Percentiles rank a stretch among this genome's conserved stretches.
phyloP scores from a whole-genome alignment of 768 basidiomycete genomes.

The Chalciporus sphaerocephalus region DNA sequence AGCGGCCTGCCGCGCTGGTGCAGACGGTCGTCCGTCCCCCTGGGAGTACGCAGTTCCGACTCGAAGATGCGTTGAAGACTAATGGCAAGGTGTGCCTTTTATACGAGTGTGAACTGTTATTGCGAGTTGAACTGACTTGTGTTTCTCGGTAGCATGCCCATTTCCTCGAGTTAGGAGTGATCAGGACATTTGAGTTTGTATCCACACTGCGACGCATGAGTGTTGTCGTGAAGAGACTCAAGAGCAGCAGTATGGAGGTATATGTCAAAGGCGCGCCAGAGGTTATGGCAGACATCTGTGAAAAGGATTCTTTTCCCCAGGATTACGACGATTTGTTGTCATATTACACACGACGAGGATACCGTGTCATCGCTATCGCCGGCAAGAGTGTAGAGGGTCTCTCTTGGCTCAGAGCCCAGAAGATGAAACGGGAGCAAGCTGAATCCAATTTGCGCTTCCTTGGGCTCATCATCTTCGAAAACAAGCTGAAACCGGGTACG shows the following conservation, averaged over 20 bases:
- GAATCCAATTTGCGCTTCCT: slow-evolving; percentile 88
- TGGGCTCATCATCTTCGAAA: slow-evolving; percentile 96
- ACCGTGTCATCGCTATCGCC: slow-evolving; percentile 96
- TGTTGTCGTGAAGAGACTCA: slow-evolving; percentile 93
- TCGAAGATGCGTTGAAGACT: slow-evolving; percentile 91
- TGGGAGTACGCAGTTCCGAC: slow-evolving; percentile 81
- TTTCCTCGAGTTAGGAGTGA: slow-evolving; percentile 95
- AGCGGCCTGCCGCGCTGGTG: slow-evolving; percentile 81
- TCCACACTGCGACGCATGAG: slow-evolving; percentile 94
- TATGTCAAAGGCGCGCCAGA: slow-evolving; percentile 99
- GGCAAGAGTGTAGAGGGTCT: slow-evolving; percentile 92
- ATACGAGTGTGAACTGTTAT: background rate
- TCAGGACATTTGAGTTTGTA: slow-evolving; percentile 94
- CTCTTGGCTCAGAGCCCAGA: slow-evolving; percentile 96
- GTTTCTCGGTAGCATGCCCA: slow-evolving; percentile 70
- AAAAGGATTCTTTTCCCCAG: slow-evolving; percentile 84
- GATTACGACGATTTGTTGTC: slow-evolving; percentile 96
- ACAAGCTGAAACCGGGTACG: slow-evolving; percentile 92
- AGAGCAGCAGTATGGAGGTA: slow-evolving; percentile 92
- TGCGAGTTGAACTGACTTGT: slow-evolving; percentile 8
- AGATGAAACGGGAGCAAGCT: slow-evolving; percentile 94
- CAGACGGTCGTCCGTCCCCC: slow-evolving; percentile 96
- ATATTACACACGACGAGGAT: slow-evolving; percentile 95
- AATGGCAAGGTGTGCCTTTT: slow-evolving; percentile 58
- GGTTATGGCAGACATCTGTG: slow-evolving; percentile 94